Evolutionary conservation across 176 grass and related monocot species (phyloP), one percentile per base, ranked within the genome.

Genomic region (Bromus sterilis): DNA sequence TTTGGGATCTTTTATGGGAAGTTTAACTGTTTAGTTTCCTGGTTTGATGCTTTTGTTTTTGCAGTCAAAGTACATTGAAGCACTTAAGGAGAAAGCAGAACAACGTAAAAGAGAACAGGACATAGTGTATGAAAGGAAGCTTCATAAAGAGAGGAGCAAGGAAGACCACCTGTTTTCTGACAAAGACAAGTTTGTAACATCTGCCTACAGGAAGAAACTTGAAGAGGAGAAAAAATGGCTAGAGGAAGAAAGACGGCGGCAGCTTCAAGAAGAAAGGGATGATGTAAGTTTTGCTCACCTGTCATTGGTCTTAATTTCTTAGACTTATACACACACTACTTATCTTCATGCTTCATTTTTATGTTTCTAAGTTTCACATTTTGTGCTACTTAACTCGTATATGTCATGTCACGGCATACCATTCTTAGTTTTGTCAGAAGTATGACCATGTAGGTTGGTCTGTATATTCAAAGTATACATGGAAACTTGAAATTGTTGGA

Each of bases 61-160:
- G 71, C 88, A 98, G 96, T 93, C 93, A 44, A 99, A 93, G 73
- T 99, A 99, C 89, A 95, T 99, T 82, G 93, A 86, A 49, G 39
- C 67, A 78, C 96, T 99, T 78, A 91, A 90, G 89, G 84, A 83
- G 21, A 99, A 95, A 81, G 93, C 96, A 65, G 94, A 99, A 75
- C 72, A 91, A 63, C 93, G 93, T 57, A 94, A 99, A 82, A 82
- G 86, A 60, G 93, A 95, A 31, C 93, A 95, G 84, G 96, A 99
- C 76, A 86, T 99, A 78, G 67, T 95, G 79, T 99, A 95, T 32
- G 96, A 99, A 84, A 95, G 80, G 83, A 95, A 99, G 68, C 71
- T 99, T 74, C 83, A 95, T 57, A 99, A 99, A 89, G 93, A 99
- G 73, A 91, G 93, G 71, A 95, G 91, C 82, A 93, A 95, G 82